phyloP scores from a whole-genome alignment of 208 protist genomes.

The Acanthamoeba quina region DNA sequence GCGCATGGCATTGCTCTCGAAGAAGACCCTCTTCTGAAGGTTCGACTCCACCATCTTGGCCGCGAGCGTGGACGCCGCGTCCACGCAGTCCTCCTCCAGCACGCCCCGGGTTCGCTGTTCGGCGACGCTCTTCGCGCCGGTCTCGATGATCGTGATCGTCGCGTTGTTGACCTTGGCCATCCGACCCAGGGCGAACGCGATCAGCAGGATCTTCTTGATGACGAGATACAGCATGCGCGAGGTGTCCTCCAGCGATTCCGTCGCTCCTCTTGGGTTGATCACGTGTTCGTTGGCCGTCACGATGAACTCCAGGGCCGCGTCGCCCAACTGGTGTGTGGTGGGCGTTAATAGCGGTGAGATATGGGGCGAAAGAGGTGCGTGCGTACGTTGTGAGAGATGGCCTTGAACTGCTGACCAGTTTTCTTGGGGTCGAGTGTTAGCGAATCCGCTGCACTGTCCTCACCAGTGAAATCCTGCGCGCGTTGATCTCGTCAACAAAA shows the following conservation, averaged over 20 bases:
- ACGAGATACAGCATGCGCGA: conserved; percentile 28
- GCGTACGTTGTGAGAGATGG: conserved; percentile 31
- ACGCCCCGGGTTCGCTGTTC: conserved; percentile 39
- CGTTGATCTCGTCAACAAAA: no score
- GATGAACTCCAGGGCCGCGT: conserved; percentile 72
- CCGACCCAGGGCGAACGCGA: conserved; percentile 8
- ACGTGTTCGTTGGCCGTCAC: conserved; percentile 74
- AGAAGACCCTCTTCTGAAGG: conserved; percentile 69
- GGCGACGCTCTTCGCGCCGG: conserved; percentile 26
- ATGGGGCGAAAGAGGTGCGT: not conserved
- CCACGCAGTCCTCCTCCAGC: conserved; percentile 63
- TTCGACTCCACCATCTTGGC: conserved; percentile 72
- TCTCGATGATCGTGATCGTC: conserved; percentile 55
- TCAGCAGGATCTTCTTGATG: conserved; percentile 30
- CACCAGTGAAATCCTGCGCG: not conserved
- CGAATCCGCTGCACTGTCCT: not conserved
- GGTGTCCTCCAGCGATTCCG: conserved; percentile 50
- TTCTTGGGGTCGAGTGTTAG: conserved; percentile 41
- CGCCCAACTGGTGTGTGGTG: conserved; percentile 8
- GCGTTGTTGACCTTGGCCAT: conserved; percentile 47
- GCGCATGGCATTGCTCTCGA: conserved; percentile 67
- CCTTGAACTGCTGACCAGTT: conserved; percentile 12
- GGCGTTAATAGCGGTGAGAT: no score
- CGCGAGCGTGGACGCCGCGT: conserved; percentile 44
- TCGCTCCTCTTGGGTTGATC: conserved; percentile 9